A percentile compares a stretch with the other conserved stretches of the same genome.
These are phyloP conservation scores for Anaeramoeba ignava DNA, from an alignment of 78 protist species.

Conservation along the genomic window DNA sequence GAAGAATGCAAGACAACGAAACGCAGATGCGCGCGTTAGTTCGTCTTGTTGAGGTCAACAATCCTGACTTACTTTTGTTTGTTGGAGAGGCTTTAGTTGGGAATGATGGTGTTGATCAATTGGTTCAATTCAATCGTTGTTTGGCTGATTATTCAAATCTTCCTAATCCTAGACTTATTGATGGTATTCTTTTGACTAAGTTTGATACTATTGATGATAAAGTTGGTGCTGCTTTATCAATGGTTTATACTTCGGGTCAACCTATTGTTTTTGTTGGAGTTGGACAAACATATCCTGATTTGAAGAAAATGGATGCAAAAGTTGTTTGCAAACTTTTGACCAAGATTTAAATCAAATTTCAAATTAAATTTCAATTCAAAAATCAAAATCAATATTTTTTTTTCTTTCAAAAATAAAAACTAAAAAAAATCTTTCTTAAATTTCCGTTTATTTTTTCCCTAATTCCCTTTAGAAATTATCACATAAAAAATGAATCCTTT, in stretches of 20 bases:
- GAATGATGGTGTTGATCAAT: conserved; percentile 96
- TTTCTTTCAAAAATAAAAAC: too few species aligned
- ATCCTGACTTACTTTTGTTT: conserved; percentile 89
- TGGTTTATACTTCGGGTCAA: conserved; percentile 84
- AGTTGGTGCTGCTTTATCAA: conserved; percentile 97
- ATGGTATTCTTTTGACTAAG: conserved; percentile 97
- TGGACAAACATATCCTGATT: conserved; percentile 58
- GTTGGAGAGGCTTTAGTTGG: conserved; percentile 99
- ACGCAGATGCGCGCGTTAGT: conserved; percentile 86
- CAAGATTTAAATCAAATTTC: not conserved
- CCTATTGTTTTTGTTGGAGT: conserved; percentile 96
- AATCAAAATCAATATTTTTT: too few species aligned
- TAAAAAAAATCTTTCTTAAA: too few species aligned
- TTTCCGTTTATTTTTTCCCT: too few species aligned
- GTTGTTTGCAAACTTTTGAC: not conserved
- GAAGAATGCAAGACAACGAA: conserved; percentile 96
- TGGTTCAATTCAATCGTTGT: conserved; percentile 60
- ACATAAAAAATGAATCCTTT: too few species aligned
- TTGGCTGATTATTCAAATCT: not conserved
- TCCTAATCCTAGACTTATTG: conserved; percentile 57
- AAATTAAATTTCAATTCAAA: too few species aligned
- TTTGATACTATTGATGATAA: conserved; percentile 99
- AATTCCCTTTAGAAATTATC: too few species aligned
- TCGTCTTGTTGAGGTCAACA: conserved; percentile 57
- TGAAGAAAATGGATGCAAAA: not conserved